Evolutionary conservation across 441 rosid species (phyloP), one percentile per base, ranked within the genome.

Genomic region (Pelargonium citronellum): DNA sequence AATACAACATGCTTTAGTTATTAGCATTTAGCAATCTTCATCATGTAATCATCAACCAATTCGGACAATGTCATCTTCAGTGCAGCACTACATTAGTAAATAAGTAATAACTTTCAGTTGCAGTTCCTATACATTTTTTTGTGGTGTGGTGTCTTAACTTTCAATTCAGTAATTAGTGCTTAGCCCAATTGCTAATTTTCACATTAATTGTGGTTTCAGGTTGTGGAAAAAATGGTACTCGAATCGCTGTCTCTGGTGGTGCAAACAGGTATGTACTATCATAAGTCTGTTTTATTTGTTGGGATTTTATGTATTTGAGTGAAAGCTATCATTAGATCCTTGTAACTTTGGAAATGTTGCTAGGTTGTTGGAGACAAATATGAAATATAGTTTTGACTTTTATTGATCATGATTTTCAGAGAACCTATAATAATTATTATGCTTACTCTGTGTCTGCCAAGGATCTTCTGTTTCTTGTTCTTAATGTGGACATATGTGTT

Each of bases 131-230:
- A 24, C 24, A 62, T 3, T 5, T 16, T 20, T 62, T 13, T 60
- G 16, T 8, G 60, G 13, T 11, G 5, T 15, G n/a, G 11, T 60
- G 24, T 34, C 72, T 47, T 63, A 49, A 17, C 64, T 66, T 19
- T 62, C 22, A 17, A 61, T 55, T 61, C 75, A 51, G 58, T 65
- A 55, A 57, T 37, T 15, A 62, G 58, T 24, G 68, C 20, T 65
- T 69, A 55, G 8, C 20, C 64, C 46, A 64, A 47, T 69, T 77
- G 11, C 44, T 68, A 13, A 37, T 62, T 71, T 69, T 69, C 70
- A 74, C 17, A 16, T 68, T 9, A 24, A 61, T 71, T 71, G 66
- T 75, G 41, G 30, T 71, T 79, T 69, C 77, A 60, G 71, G 68
- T 34, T 63, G 4, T 69, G 63, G n/a, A n/a, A n/a, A n/a, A 65